Evolutionary conservation across 2,329 filamentous ascomycete genomes (phyloP).

Genomic region (Pseudogymnoascus sp.): DNA sequence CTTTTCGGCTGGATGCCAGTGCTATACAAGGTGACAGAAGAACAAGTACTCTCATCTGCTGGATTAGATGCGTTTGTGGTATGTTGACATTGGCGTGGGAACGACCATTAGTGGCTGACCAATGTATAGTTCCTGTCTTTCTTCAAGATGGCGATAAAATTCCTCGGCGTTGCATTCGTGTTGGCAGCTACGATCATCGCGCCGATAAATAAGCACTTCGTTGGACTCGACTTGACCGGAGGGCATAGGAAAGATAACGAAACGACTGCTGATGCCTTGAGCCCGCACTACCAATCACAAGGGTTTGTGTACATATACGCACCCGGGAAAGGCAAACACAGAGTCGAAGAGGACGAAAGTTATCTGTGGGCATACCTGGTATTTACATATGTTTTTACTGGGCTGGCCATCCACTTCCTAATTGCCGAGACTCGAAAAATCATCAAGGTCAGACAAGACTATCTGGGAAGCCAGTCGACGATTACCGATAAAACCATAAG

Average conservation of each 20-base stretch:
- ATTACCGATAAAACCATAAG: slow-evolving; percentile 91
- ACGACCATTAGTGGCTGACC: slow-evolving; percentile 12
- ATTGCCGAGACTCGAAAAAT: slow-evolving; percentile 76
- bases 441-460: slow-evolving; percentile 79
- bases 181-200: slow-evolving; percentile 74
- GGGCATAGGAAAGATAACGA: not conserved
- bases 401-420: slow-evolving; percentile 72
- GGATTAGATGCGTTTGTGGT: slow-evolving; percentile 92
- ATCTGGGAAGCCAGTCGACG: slow-evolving; percentile 88
- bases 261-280: not conserved
- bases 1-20: slow-evolving; percentile 91
- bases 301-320: slow-evolving; percentile 13
- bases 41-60: slow-evolving; percentile 81
- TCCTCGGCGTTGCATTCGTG: slow-evolving; percentile 70
- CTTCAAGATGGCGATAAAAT: slow-evolving; percentile 88
- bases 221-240: slow-evolving; percentile 22
- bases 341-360: slow-evolving; percentile 17
- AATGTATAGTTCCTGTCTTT: slow-evolving; percentile 70
- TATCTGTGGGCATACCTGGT: slow-evolving; percentile 89
- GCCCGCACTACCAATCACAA: not conserved
- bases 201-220: slow-evolving; percentile 71
- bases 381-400: slow-evolving; percentile 92
- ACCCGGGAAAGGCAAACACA: slow-evolving; percentile 10
- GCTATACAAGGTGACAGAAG: slow-evolving; percentile 75
- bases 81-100: slow-evolving; percentile 26